Base-by-base conservation (phyloP, 129 eudicot species). In the Kitagawia praeruptora region DNA sequence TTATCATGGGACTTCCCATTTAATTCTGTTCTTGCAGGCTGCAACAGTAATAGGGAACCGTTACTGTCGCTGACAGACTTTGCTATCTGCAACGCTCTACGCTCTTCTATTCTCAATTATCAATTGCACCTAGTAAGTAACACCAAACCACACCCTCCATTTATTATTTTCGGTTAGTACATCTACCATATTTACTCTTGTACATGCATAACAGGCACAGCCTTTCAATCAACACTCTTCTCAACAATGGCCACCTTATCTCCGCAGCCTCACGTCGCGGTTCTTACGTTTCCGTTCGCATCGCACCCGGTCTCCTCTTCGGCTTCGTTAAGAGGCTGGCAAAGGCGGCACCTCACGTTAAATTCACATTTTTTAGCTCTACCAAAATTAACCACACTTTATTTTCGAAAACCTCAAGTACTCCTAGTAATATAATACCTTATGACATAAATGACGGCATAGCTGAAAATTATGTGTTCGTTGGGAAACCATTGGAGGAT, bases 211-310 rank as follows among this genome's bases (percentile, higher is more conserved):
- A 31, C 34, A 31, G 34, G 34, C 34, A 56, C 12, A 21, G 11
- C 34, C 34, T 9, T 58, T 2, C 14, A n/a, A 0, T n/a, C 31
- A 58, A 58, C 67, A 58, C 67, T 6, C 14, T 58, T 23, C 13
- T 58, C 13, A 8, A n/a, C 31, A 58, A 58, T 58, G 67, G 34
- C 34, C 67, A 58, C 67, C n/a, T 58, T n/a, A 10, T 58, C 67
- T 14, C 27, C 76, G 9, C 21, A 72, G 51, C 18, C 64, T 28
- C 97, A 92, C 37, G 82, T 92, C 10, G 97, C 81, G 0, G 91
- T 89, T 19, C 81, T 86, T 11, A 81, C 90, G 5, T 88, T 89
- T 79, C 97, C 97, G 34, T 89, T 88, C 63, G 86, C 89, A 10
- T 81, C 92, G 13, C 97, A 92, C 87, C 92, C 28, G 69, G 85